A percentile compares a stretch with the other conserved stretches of the same genome.
Evolutionary conservation across 805 yeast species (phyloP).

Genomic region (Candida khao-thaluensis): DNA sequence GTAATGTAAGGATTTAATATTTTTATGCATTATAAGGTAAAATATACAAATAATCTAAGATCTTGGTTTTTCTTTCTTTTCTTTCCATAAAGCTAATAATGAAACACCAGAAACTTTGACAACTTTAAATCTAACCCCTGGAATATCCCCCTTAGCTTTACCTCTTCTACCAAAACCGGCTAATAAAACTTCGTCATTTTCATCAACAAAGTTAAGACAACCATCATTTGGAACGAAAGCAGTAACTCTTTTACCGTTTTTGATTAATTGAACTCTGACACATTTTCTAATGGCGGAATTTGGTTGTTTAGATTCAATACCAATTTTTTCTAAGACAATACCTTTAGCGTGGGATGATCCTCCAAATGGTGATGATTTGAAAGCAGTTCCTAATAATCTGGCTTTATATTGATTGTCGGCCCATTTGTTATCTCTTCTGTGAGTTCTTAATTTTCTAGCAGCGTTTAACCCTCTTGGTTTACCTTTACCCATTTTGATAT

Average conservation of each 20-base stretch:
- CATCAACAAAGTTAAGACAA: constrained; percentile 99
- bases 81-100: constrained; percentile 99
- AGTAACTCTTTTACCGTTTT: constrained; percentile 99
- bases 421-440: constrained; percentile 99
- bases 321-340: constrained; percentile 98
- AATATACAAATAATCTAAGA: constrained; percentile 54
- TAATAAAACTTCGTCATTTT: constrained; percentile 98
- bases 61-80: constrained; percentile 99
- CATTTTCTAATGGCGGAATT: constrained; percentile 99
- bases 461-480: constrained; percentile 99
- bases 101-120: constrained; percentile 99
- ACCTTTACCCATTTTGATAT: constrained; percentile 92
- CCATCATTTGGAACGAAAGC: constrained; percentile 99
- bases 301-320: constrained; percentile 99
- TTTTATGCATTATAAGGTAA: constrained; percentile 17
- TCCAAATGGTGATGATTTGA: constrained; percentile 99
- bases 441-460: constrained; percentile 99
- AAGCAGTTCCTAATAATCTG: constrained; percentile 99
- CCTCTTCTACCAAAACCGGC: constrained; percentile 99
- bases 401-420: constrained; percentile 98
- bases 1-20: background rate
- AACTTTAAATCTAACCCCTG: constrained; percentile 99
- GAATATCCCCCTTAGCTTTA: constrained; percentile 99
- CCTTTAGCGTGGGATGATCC: constrained; percentile 99
- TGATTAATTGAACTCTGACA: constrained; percentile 99